These are phyloP conservation scores for Vigna trinervia DNA, from an alignment of 306 rosid species.

Conservation along the genomic window DNA sequence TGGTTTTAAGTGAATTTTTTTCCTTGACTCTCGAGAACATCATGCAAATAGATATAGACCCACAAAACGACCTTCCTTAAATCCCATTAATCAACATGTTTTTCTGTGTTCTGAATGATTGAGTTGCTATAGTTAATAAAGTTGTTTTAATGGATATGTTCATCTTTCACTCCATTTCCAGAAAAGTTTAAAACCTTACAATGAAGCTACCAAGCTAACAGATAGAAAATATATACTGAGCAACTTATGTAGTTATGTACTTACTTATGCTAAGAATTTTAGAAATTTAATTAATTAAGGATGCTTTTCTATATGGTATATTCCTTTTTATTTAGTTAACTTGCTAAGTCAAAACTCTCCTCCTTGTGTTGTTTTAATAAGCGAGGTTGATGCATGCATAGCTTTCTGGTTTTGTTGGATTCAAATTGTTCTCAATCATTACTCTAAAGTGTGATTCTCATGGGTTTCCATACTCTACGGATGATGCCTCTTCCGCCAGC, in stretches of 20 bases:
- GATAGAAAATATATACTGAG: background rate
- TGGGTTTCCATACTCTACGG: background rate
- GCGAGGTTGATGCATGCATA: background rate
- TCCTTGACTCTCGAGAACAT: background rate
- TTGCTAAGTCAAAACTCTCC: background rate
- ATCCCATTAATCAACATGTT: background rate
- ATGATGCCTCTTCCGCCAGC: background rate
- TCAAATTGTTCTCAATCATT: background rate
- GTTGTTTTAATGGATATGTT: background rate
- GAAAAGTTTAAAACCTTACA: background rate
- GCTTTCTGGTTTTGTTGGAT: background rate
- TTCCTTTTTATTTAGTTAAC: background rate
- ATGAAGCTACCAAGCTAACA: background rate
- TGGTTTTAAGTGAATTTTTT: background rate
- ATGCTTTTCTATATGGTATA: background rate
- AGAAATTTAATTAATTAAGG: background rate
- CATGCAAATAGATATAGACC: background rate
- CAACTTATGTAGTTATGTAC: background rate
- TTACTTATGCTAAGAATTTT: background rate
- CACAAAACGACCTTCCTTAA: background rate
- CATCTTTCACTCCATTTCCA: background rate
- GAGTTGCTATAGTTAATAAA: background rate
- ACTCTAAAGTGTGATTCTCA: constrained; percentile 9
- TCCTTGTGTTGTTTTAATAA: constrained; percentile 4
- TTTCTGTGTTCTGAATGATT: background rate